Base-by-base conservation (phyloP, 2,329 filamentous ascomycete species). In the Akanthomyces muscarius region DNA sequence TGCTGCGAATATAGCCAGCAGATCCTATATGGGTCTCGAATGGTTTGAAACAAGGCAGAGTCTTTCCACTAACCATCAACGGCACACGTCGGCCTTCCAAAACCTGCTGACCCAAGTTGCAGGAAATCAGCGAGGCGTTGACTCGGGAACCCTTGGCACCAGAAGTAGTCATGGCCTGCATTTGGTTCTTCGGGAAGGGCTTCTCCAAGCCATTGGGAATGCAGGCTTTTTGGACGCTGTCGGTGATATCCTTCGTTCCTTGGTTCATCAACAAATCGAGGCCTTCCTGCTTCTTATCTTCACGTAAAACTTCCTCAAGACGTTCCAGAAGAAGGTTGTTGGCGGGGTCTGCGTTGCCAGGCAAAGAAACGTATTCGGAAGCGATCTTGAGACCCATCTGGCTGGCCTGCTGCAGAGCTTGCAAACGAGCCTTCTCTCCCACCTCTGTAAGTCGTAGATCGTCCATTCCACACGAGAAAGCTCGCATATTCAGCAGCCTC, bases 91-190 rank as follows among this genome's bases (percentile, higher is more conserved):
- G 87, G 72, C 95, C 93, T 82, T 99, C 95, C 70, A 99, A 77
- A 78, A 97, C 92, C 74, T 99, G 95, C 73, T 99, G 95, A 58
- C 95, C 95, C 47, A 99, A 84, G 72, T 99, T 97, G 76, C 94
- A 98, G 30, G 94, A 98, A 75, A 99, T 99, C 65, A 97, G 86
- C 71, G 96, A 97, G 57, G 95, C 95, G 73, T 99, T 99, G 76
- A 99, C 95, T 70, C 86, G 81, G 61, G 86, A 90, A 73, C 95
- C 95, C 79, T 99, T 99, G 58, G 95, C 95, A 75, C 95, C 95
- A 63, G 95, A 97, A 16, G 89, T 90, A 25, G 95, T 99, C 95
- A 99, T 99, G 67, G 91, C 87, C 81, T 99, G 95, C 94, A 99
- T 99, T 77, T 98, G 94, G 72, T 99, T 99, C 72, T 89, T 89